Conservation (phyloP, 2,329 filamentous ascomycete genomes). For the Colletotrichum chrysophilum region DNA sequence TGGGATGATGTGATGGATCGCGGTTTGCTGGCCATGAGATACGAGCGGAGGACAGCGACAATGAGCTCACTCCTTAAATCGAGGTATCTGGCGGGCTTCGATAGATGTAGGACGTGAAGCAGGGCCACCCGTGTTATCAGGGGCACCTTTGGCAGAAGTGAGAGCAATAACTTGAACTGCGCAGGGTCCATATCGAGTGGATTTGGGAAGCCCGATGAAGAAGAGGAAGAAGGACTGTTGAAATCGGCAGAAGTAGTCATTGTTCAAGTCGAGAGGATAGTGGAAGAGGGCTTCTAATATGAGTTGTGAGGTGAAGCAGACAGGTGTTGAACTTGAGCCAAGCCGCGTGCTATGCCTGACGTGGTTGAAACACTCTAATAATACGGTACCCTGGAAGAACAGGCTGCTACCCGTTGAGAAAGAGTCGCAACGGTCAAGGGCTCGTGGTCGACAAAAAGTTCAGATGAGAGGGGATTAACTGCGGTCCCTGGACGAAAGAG, state of each 20-base stretch:
- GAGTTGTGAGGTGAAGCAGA: not conserved
- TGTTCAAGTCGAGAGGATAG: not conserved
- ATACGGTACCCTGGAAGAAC: not conserved
- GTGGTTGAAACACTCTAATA: constrained; percentile 14
- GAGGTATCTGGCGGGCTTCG: constrained; percentile 76
- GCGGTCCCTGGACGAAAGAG: not conserved
- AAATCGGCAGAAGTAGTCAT: not conserved
- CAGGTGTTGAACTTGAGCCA: not conserved
- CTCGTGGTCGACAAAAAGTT: not conserved
- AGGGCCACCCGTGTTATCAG: constrained; percentile 66
- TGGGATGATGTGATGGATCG: constrained; percentile 68
- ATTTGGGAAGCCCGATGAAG: not conserved
- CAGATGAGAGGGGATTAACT: not conserved
- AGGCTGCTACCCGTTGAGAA: not conserved
- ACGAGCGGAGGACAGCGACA: constrained; percentile 72
- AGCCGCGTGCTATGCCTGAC: not conserved
- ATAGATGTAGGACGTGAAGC: constrained; percentile 69
- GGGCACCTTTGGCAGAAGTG: constrained; percentile 62
- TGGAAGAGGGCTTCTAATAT: not conserved
- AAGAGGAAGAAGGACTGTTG: not conserved
- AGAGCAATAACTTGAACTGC: constrained; percentile 19
- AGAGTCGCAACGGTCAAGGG: not conserved
- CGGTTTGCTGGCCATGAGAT: constrained; percentile 55
- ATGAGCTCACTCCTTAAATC: constrained; percentile 78
- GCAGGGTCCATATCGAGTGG: constrained; percentile 14